A percentile compares a stretch with the other conserved stretches of the same genome.
Evolutionary conservation across 306 rosid genomes (phyloP).

Genomic region (Betula pendula): DNA sequence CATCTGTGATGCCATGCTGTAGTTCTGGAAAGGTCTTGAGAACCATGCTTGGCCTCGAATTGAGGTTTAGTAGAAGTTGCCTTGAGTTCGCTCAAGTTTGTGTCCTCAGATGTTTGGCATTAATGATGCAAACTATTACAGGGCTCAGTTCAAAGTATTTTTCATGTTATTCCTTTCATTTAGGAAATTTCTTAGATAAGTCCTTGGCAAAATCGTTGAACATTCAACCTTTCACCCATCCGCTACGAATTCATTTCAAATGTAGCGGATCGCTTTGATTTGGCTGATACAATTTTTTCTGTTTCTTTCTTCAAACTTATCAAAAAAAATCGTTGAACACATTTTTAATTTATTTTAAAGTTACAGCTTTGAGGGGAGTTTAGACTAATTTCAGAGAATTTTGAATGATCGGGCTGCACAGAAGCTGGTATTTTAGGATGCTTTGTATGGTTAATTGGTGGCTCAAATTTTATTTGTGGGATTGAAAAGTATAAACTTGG

Average conservation of each 20-base stretch:
- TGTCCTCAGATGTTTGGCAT: background rate
- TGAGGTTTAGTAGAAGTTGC: background rate
- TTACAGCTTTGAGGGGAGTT: background rate
- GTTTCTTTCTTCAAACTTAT: no score
- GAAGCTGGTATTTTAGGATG: background rate
- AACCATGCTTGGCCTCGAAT: background rate
- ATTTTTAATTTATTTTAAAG: background rate
- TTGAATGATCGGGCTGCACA: background rate
- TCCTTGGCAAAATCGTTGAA: no score
- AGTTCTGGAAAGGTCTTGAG: conserved; percentile 12
- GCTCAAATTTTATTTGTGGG: background rate
- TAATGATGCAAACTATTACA: background rate
- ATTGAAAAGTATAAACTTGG: background rate
- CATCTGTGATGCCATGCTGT: conserved; percentile 8
- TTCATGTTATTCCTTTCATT: background rate
- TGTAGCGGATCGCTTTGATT: no score
- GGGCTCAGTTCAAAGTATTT: background rate
- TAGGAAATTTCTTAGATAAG: background rate
- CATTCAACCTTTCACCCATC: no score
- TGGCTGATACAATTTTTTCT: no score
- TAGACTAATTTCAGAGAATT: background rate
- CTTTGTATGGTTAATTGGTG: background rate
- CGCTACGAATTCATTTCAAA: no score
- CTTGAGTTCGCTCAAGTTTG: background rate
- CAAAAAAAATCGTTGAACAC: background rate